These are phyloP conservation scores for Flaveria floridana DNA, from an alignment of 140 eudicot genomes.

Conservation along the genomic window DNA sequence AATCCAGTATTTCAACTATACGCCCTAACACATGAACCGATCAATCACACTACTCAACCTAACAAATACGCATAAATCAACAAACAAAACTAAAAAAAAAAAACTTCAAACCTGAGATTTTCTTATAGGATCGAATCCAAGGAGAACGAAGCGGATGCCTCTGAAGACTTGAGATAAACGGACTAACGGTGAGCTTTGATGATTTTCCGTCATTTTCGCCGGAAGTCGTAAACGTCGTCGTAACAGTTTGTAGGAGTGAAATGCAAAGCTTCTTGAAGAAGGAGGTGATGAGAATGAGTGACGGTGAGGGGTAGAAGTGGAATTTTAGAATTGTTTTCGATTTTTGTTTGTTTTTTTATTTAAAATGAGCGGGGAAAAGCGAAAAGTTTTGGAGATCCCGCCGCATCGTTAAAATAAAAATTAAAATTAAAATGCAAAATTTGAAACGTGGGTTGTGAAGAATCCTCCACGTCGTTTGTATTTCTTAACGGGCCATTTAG, in stretches of 20 bases:
- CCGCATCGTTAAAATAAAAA: neutral
- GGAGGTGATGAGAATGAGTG: conserved; percentile 26
- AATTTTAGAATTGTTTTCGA: neutral
- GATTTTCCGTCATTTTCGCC: conserved; percentile 21
- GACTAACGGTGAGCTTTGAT: conserved; percentile 32
- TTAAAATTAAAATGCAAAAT: neutral
- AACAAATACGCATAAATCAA: neutral
- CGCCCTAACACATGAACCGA: neutral
- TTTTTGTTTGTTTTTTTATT: conserved; percentile 11
- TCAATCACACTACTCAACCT: neutral
- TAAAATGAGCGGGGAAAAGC: conserved; percentile 29
- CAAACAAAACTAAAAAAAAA: neutral
- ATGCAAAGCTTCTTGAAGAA: conserved; percentile 35
- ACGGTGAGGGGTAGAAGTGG: conserved; percentile 35
- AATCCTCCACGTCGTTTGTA: conserved; percentile 1
- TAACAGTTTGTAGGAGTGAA: neutral
- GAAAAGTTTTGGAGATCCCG: conserved; percentile 26
- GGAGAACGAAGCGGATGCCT: conserved; percentile 68
- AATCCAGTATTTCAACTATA: neutral
- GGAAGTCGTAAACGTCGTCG: neutral
- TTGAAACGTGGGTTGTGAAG: neutral
- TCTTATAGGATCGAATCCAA: conserved; percentile 60
- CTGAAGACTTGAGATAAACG: conserved; percentile 44
- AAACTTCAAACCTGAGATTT: conserved; percentile 32
- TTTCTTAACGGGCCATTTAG: neutral